Conservation (phyloP, 177 flowering plant species). For the Tripterygium wilfordii region DNA sequence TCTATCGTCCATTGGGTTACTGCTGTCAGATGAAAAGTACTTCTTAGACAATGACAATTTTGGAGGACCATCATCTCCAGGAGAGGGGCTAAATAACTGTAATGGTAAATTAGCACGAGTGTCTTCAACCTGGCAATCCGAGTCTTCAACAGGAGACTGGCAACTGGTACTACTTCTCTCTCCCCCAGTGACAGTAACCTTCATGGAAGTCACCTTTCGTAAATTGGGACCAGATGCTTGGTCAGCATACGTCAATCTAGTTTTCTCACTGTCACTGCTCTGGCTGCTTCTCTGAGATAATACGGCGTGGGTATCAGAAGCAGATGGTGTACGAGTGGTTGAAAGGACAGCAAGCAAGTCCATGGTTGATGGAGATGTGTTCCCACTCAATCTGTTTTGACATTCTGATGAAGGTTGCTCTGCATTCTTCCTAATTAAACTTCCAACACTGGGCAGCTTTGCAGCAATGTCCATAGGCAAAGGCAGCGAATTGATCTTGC, state of each 20-base stretch:
- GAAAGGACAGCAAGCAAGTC: constrained; percentile 74
- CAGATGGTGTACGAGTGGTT: constrained; percentile 40
- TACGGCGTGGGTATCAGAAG: constrained; percentile 39
- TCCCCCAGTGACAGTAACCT: constrained; percentile 30
- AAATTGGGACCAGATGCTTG: constrained; percentile 22
- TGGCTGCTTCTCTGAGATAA: constrained; percentile 46
- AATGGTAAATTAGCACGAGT: constrained; percentile 41
- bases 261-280: constrained; percentile 39
- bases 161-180: constrained; percentile 50
- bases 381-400: constrained; percentile 29
- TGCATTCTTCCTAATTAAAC: constrained; percentile 27
- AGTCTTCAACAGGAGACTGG: constrained; percentile 57
- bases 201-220: constrained; percentile 21
- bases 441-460: constrained; percentile 33
- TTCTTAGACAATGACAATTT: constrained; percentile 49
- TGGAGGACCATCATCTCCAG: constrained; percentile 58
- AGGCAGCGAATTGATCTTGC: constrained; percentile 61
- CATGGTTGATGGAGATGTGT: constrained; percentile 46
- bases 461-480: constrained; percentile 40
- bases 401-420: constrained; percentile 29
- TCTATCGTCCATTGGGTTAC: constrained; percentile 69
- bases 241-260: constrained; percentile 29
- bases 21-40: constrained; percentile 84
- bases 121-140: constrained; percentile 48
- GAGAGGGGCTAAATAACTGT: constrained; percentile 76